Base-by-base conservation (phyloP, 495 filamentous ascomycete species). In the Hamigera avellanea region DNA sequence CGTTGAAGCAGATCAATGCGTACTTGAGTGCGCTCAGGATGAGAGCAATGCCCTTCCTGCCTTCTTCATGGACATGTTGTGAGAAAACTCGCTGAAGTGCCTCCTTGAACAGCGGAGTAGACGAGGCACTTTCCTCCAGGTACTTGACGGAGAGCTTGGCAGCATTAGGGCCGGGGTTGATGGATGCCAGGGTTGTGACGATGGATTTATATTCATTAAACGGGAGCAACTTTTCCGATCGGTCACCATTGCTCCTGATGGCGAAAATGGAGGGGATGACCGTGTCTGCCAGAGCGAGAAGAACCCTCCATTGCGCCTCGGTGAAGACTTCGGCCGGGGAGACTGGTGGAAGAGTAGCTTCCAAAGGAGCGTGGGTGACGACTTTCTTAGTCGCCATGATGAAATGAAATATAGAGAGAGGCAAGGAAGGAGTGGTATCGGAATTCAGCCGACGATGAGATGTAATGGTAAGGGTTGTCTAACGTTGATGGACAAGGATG, bases 21-120 rank as follows among this genome's bases (percentile, higher is more conserved):
- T 66, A 77, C 73, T 75, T 70, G 19, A 78, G 50, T 0, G 68
- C 57, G 19, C 53, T 70, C 43, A 78, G 35, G 19, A 78, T 57
- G 14, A 75, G 47, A 3, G 59, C 53, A 15, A 78, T 44, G 0
- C 65, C 69, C 44, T 68, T 69, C 44, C 48, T 54, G 1, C 64
- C 62, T 39, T 76, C 69, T 8, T 64, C 55, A 19, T 59, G 57
- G 15, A 70, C 51, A 43, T 62, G 55, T 6, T 57, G 17, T 1
- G 54, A 46, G 14, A 78, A 48, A 1, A 58, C 59, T 1, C 72
- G 65, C 32, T 64, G 54, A 2, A 76, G 34, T 6, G 50, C 44
- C 0, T 59, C 59, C 14, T 61, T 55, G 40, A 76, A 75, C 6
- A 42, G 46, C 0, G 63, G 62, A 25, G 66, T 61, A 0, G 67